Evolutionary conservation across 805 yeast species (phyloP), one percentile per base, ranked within the genome.

Genomic region (Ogataea angusta): DNA sequence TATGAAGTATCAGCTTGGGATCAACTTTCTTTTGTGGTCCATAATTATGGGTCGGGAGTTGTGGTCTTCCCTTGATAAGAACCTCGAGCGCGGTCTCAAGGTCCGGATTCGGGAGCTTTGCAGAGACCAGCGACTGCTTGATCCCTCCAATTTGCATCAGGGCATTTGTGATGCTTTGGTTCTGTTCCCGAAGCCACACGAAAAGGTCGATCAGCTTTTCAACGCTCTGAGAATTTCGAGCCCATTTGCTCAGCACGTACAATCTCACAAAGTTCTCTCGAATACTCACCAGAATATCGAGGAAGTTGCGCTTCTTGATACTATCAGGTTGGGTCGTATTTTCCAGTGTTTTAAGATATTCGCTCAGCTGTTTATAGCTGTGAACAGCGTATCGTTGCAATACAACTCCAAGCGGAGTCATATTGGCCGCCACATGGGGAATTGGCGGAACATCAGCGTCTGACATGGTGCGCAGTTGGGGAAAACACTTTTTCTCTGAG

Each of bases 31-130:
- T 60, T 10, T 66, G 62, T 12, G 75, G 69, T 4, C 82, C 62
- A 47, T 78, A 76, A 48, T 73, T 74, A 56, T 83, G 80, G 0
- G 83, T 70, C 2, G 88, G 81, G 28, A 85, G 69, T 27, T 76
- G 79, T 1, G 97, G 96, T 46, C 83, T 68, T 3, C 95, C 95
- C 28, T 76, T 70, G 29, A 80, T 76, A 40, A 90, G 68, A 0
- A 93, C 96, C 57, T 91, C 95, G 50, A 91, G 66, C 1, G 95
- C 87, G 0, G 98, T 90, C 17, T 80, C 73, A 15, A 93, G 61
- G 62, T 93, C 99, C 0, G 96, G 93, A 60, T 88, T 87, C 5
- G 96, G 95, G 38, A 91, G 66, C 55, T 95, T 90, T 0, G 99
- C 98, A 21, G 89, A 85, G 1, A 88, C 76, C 48, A 85, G 63